phyloP scores from a whole-genome alignment of 768 basidiomycete species.

The Tephrocybe sp. region DNA sequence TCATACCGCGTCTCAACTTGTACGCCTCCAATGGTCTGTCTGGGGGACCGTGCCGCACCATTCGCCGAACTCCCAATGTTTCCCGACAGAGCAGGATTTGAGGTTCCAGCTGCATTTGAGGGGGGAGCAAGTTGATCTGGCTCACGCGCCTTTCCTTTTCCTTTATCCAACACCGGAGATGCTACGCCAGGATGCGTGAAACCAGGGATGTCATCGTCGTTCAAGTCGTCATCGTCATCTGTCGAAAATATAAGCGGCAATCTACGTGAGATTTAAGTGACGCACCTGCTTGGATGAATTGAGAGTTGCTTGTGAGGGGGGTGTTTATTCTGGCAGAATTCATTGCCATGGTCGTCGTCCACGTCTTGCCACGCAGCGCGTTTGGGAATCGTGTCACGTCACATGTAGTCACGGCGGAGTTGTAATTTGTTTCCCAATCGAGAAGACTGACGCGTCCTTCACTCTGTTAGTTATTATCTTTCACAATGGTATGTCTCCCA shows the following conservation, averaged over 20 bases:
- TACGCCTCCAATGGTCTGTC: constrained; percentile 80
- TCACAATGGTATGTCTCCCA: constrained; percentile 20
- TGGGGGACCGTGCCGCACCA: constrained; percentile 38
- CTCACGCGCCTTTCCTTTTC: constrained; percentile 63
- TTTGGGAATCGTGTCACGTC: constrained; percentile 18
- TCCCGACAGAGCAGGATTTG: constrained; percentile 53
- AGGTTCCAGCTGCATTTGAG: constrained; percentile 27
- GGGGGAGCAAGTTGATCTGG: constrained; percentile 51
- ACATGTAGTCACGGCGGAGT: constrained; percentile 28
- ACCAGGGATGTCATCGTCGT: constrained; percentile 79
- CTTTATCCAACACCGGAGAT: constrained; percentile 55
- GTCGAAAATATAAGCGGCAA: constrained; percentile 16
- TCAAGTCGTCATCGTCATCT: constrained; percentile 81
- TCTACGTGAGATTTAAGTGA: not conserved
- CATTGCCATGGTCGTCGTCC: constrained; percentile 26
- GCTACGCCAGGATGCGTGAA: constrained; percentile 65
- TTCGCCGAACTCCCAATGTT: constrained; percentile 60
- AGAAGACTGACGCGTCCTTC: constrained; percentile 51
- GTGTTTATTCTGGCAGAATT: constrained; percentile 38
- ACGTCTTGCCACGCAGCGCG: constrained; percentile 26
- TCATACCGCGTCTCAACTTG: constrained; percentile 84
- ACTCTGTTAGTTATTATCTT: constrained; percentile 7
- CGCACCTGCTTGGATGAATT: constrained; percentile 78
- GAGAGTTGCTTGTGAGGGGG: constrained; percentile 60
- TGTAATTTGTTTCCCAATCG: constrained; percentile 27